Evolutionary conservation across 768 basidiomycete genomes (phyloP).

Genomic region (Panaeolus papilionaceus): DNA sequence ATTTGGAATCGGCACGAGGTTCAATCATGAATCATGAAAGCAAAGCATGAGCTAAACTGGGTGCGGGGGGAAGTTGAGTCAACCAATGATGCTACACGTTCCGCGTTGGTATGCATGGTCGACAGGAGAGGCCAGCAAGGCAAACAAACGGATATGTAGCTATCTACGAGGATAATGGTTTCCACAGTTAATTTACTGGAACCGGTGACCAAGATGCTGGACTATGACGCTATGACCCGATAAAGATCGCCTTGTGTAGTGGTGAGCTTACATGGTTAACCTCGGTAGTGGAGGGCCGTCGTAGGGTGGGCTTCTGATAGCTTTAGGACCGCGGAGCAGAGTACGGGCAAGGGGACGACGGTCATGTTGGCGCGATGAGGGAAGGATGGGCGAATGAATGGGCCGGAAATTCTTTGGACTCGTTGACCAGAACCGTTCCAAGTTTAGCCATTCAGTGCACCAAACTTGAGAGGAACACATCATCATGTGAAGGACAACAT

Average conservation of each 20-base stretch:
- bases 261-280: slow-evolving; percentile 1
- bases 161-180: not conserved
- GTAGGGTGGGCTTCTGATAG: not conserved
- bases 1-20: slow-evolving; percentile 8
- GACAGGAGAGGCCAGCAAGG: not conserved
- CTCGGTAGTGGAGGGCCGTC: slow-evolving; percentile 10
- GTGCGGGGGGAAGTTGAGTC: not conserved
- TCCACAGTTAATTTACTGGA: slow-evolving; percentile 1
- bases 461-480: not conserved
- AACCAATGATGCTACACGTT: not conserved
- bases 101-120: not conserved
- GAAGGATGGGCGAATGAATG: not conserved
- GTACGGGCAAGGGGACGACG: not conserved
- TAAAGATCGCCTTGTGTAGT: not conserved
- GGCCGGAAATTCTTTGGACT: not conserved
- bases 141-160: not conserved
- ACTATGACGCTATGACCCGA: not conserved
- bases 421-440: not conserved
- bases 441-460: not conserved
- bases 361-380: not conserved
- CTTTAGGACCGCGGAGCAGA: slow-evolving; percentile 7
- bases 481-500: slow-evolving; percentile 10
- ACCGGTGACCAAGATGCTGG: not conserved
- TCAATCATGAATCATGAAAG: not conserved
- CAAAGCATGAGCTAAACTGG: not conserved